Conservation (phyloP, 805 yeast genomes). For the Clavispora asparagi region DNA sequence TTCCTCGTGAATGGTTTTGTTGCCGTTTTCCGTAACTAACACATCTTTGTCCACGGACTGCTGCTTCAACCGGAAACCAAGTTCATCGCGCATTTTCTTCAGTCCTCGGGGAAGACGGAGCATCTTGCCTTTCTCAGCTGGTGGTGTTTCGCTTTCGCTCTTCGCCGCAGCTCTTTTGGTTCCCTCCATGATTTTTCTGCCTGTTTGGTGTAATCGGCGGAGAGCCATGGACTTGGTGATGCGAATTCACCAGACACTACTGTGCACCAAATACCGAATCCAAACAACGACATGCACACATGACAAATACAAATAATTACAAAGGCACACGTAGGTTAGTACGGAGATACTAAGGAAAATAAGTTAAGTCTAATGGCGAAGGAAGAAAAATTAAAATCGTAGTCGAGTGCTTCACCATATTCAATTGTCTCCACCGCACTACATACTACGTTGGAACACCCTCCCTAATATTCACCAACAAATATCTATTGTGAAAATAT, state of each 20-base stretch:
- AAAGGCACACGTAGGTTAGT: too few relatives aligned
- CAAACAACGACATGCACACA: too few relatives aligned
- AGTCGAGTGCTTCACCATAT: too few relatives aligned
- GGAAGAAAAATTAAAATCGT: too few relatives aligned
- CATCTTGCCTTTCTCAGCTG: slow-evolving; percentile 2
- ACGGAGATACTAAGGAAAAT: too few relatives aligned
- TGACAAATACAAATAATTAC: too few relatives aligned
- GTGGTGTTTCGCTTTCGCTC: background rate
- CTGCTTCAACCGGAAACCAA: slow-evolving; percentile 44
- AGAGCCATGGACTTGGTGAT: background rate
- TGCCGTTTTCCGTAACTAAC: slow-evolving; percentile 32
- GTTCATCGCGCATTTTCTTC: slow-evolving; percentile 31
- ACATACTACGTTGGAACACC: too few relatives aligned
- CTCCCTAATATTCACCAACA: background rate
- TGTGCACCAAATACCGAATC: background rate
- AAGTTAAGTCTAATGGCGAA: too few relatives aligned
- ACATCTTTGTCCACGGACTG: slow-evolving; percentile 40
- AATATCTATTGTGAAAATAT: background rate
- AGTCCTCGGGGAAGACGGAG: slow-evolving; percentile 7
- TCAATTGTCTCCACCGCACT: too few relatives aligned
- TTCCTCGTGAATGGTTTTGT: slow-evolving; percentile 45
- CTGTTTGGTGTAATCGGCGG: background rate
- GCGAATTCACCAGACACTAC: background rate
- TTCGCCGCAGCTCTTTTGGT: background rate
- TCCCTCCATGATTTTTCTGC: background rate